Evolutionary conservation across 805 yeast species (phyloP), one percentile per base, ranked within the genome.

Genomic region (Ogataea populi-albae): DNA sequence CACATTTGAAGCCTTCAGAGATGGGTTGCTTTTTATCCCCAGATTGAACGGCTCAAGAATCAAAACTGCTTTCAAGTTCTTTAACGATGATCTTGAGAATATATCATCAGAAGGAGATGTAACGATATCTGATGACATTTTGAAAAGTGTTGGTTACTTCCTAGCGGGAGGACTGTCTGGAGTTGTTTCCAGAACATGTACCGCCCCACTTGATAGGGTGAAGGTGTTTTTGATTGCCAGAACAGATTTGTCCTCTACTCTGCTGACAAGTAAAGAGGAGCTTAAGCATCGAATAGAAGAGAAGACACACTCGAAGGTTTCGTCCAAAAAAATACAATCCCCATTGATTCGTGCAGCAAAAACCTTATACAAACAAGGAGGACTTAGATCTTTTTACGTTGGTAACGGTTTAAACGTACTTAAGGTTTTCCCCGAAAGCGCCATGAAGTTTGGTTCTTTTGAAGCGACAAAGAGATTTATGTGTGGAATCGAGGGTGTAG

Each of bases 161-260:
- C 63, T 89, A 22, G 95, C 96, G 2, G 98, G 98, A 25, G 98
- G 98, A 0, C 60, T 89, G 15, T 85, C 96, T 2, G 98, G 98
- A 2, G 98, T 91, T 2, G 83, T 93, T 4, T 87, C 96, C 10
- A 78, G 98, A 63, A 88, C 98, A 0, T 83, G 93, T 50, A 93
- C 98, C 0, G 98, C 98, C 0, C 98, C 98, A 8, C 86, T 93
- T 46, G 98, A 93, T 60, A 75, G 98, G 57, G 76, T 93, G 16
- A 93, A 93, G 58, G 98, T 93, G 10, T 93, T 86, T 50, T 66
- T 93, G 32, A 93, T 93, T 52, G 97, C 98, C 1, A 75, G 95
- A 58, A 81, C 96, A 1, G 94, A 84, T 56, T 62, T 84, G 29
- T 71, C 85, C 0, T 81, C 89, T 4, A 82, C 87, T 0, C 64